Evolutionary conservation across 306 rosid genomes (phyloP), one percentile per base, ranked within the genome.

Genomic region (Vicia faba): DNA sequence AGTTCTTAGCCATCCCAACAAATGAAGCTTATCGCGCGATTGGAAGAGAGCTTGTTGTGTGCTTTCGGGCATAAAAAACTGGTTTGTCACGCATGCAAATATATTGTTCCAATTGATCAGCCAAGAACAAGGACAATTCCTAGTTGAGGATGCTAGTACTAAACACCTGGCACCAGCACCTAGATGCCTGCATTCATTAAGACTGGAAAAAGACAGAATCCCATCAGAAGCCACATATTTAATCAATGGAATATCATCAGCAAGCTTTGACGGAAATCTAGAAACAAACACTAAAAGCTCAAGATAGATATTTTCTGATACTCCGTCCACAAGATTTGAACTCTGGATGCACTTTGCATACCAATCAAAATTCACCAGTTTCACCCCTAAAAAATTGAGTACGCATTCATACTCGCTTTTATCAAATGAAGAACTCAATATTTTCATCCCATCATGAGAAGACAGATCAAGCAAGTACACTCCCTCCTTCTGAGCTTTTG

Each of bases 261-360:
- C 2, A 44, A 82, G 71, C 19, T 18, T 75, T 20, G 79, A 12
- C 92, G 86, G 82, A 7, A 81, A 62, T 15, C 40, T 70, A 8
- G 90, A 79, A 65, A 86, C 18, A 68, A 86, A 88, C 58, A 64
- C 28, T 8, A 91, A 70, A 73, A 90, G 84, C 68, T 79, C 65
- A 40, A 84, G 57, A 71, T 91, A 86, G 12, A 77, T 56, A 25
- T 43, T 65, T 15, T 91, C 95, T 3, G 90, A 71, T 23, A 86
- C 88, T 49, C 74, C 75, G 13, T 33, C 79, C 16, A 84, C 90
- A 36, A 91, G 81, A 62, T 75, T 66, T 14, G 83, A 71, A 58
- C 90, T 75, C 79, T 71, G 82, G 15, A 91, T 71, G 84, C 91
- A 91, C 80, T 81, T 91, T 8, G 76, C 85, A 74, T 88, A 91